Conservation (phyloP, 805 yeast species). For the Pichia occidentalis region DNA sequence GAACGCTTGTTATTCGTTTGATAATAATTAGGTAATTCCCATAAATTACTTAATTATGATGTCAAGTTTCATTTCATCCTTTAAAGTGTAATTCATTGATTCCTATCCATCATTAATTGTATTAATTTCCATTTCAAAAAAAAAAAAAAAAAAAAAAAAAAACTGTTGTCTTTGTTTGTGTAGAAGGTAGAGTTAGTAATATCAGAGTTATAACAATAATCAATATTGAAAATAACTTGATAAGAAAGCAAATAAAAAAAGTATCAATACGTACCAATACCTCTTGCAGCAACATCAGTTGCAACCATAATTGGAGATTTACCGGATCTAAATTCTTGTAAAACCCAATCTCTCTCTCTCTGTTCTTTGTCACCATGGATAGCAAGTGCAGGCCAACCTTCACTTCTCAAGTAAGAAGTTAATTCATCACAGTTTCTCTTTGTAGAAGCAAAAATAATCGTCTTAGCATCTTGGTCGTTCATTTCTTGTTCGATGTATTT, state of each 20-base stretch:
- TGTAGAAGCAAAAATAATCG: conserved; percentile 89
- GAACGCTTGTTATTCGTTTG: too few relatives aligned
- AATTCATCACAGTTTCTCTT: conserved; percentile 97
- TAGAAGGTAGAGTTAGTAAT: neutral
- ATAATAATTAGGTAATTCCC: too few relatives aligned
- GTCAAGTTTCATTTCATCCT: too few relatives aligned
- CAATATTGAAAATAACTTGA: conserved; percentile 9
- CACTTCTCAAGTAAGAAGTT: conserved; percentile 84
- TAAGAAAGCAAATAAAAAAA: conserved; percentile 17
- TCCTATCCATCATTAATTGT: too few relatives aligned
- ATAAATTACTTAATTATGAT: too few relatives aligned
- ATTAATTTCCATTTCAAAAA: too few relatives aligned
- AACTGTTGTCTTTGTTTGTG: too few relatives aligned
- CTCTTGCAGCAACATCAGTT: conserved; percentile 99
- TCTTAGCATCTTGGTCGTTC: conserved; percentile 62
- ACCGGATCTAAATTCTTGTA: conserved; percentile 86
- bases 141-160: too few relatives aligned
- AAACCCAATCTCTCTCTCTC: conserved; percentile 98
- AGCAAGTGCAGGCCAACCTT: conserved; percentile 98
- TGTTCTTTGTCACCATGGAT: conserved; percentile 98
- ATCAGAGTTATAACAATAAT: conserved; percentile 14
- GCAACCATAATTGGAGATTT: conserved; percentile 97
- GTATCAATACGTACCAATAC: conserved; percentile 80
- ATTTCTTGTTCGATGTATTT: conserved; percentile 82
- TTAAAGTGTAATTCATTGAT: too few relatives aligned